A percentile compares a stretch with the other conserved stretches of the same genome.
Conservation (phyloP, 495 filamentous ascomycete species). For the Hypomontagnella monticulosa region DNA sequence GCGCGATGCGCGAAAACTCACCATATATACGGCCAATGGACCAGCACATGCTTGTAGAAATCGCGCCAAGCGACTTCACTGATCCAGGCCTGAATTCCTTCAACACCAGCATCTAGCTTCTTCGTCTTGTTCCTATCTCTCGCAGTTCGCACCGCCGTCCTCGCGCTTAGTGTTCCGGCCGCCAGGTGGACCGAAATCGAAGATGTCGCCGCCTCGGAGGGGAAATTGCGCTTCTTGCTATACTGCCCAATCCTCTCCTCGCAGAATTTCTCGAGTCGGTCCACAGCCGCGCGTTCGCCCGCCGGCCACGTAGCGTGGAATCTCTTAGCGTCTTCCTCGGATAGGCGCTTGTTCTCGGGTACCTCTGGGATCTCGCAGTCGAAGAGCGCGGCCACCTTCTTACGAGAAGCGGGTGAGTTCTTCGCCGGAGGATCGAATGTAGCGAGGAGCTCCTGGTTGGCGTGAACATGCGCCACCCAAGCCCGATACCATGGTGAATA, state of each 20-base stretch:
- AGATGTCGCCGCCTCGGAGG: slow-evolving; percentile 70
- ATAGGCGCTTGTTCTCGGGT: slow-evolving; percentile 71
- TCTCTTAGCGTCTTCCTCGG: slow-evolving; percentile 65
- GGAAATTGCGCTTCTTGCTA: slow-evolving; percentile 67
- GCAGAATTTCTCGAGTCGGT: slow-evolving; percentile 75
- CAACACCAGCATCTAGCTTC: slow-evolving; percentile 72
- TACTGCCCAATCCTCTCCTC: slow-evolving; percentile 71
- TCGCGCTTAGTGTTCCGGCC: slow-evolving; percentile 77
- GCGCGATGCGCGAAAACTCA: slow-evolving; percentile 45
- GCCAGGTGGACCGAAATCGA: slow-evolving; percentile 83
- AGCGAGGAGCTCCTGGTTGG: slow-evolving; percentile 71
- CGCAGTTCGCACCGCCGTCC: slow-evolving; percentile 76
- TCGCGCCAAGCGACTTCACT: slow-evolving; percentile 91
- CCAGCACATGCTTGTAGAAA: slow-evolving; percentile 90
- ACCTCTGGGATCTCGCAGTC: slow-evolving; percentile 67
- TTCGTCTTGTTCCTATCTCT: slow-evolving; percentile 72
- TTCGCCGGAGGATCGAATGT: slow-evolving; percentile 65
- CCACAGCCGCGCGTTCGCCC: slow-evolving; percentile 78
- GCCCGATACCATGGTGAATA: slow-evolving; percentile 84
- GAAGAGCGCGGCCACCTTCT: slow-evolving; percentile 69
- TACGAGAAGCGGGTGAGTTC: slow-evolving; percentile 67
- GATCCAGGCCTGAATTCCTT: slow-evolving; percentile 80
- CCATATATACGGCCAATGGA: slow-evolving; percentile 90
- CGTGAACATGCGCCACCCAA: slow-evolving; percentile 77
- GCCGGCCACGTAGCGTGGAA: slow-evolving; percentile 75